Conservation (phyloP, 2,329 filamentous ascomycete genomes). For the Aureobasidium sp. region DNA sequence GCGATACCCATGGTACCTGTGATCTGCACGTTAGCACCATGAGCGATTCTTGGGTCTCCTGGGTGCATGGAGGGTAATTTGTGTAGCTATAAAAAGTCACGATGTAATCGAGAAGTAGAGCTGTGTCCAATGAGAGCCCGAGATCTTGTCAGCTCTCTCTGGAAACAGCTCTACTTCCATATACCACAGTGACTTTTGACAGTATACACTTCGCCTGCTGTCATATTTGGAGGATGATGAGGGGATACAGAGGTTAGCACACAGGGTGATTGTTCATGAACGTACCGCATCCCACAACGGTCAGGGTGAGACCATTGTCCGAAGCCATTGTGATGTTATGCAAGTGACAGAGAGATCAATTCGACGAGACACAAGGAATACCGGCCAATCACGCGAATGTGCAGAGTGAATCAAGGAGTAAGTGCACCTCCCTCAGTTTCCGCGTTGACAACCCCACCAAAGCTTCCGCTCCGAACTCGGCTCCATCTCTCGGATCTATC, state of each 20-base stretch:
- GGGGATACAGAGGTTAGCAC: neutral
- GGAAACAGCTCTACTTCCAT: neutral
- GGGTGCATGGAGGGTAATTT: neutral
- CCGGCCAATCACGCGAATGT: neutral
- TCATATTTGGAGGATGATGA: too few species aligned
- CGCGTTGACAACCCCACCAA: neutral
- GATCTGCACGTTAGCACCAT: neutral
- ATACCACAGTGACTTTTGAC: neutral
- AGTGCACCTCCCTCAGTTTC: too few species aligned
- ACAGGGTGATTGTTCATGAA: neutral
- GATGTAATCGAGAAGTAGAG: neutral
- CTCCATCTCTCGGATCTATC: neutral
- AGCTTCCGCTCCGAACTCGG: neutral
- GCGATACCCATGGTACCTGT: constrained; percentile 78
- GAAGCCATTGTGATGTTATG: constrained; percentile 24
- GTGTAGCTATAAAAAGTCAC: neutral
- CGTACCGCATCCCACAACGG: constrained; percentile 73
- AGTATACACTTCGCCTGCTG: neutral
- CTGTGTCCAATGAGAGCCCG: too few species aligned
- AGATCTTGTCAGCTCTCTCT: neutral
- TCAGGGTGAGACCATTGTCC: constrained; percentile 55
- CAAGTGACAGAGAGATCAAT: neutral
- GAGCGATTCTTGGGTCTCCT: neutral
- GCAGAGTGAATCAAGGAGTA: neutral
- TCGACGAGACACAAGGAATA: neutral